phyloP scores from a whole-genome alignment of 371 early-diverging fungal species.

The Syncephalastrum contaminatum region DNA sequence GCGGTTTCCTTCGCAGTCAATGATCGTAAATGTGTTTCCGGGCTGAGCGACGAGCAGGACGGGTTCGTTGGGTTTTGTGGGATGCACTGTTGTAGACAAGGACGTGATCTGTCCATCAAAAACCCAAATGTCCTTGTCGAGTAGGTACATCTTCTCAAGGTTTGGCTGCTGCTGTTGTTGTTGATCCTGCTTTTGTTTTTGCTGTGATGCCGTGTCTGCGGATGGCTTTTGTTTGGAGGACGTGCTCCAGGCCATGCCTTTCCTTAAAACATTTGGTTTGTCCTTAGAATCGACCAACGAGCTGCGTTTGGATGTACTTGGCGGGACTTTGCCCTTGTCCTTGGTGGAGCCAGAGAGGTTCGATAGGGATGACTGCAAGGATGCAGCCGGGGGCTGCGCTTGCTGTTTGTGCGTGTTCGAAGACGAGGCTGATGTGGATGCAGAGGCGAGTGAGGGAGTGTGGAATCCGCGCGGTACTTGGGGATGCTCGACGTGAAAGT shows the following conservation, averaged over 20 bases:
- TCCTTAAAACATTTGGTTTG: constrained; percentile 8
- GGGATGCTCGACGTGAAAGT: neutral
- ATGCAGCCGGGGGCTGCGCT: constrained; percentile 4
- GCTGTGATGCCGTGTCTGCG: constrained; percentile 1
- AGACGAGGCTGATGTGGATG: constrained; percentile 15
- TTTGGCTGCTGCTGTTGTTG: constrained; percentile 3
- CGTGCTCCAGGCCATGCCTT: constrained; percentile 24
- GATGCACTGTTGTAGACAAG: constrained; percentile 36
- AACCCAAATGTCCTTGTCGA: constrained; percentile 59
- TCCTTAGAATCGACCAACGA: constrained; percentile 14
- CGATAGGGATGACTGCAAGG: constrained; percentile 17
- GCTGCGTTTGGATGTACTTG: constrained; percentile 6
- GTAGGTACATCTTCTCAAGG: constrained; percentile 20
- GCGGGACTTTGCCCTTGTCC: constrained; percentile 10
- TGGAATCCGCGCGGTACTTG: constrained; percentile 1
- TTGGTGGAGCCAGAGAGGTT: constrained; percentile 12
- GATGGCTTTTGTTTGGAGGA: neutral
- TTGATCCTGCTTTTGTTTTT: constrained; percentile 13
- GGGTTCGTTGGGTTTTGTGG: constrained; percentile 41
- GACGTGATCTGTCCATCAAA: constrained; percentile 59
- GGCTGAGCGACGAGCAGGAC: constrained; percentile 62
- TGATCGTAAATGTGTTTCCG: constrained; percentile 59
- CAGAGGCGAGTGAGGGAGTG: constrained; percentile 8
- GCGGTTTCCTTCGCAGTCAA: constrained; percentile 55
- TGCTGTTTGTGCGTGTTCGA: constrained; percentile 8